Evolutionary conservation across 2,329 filamentous ascomycete genomes (phyloP), one percentile per base, ranked within the genome.

Genomic region (Knoxdaviesia proteae): DNA sequence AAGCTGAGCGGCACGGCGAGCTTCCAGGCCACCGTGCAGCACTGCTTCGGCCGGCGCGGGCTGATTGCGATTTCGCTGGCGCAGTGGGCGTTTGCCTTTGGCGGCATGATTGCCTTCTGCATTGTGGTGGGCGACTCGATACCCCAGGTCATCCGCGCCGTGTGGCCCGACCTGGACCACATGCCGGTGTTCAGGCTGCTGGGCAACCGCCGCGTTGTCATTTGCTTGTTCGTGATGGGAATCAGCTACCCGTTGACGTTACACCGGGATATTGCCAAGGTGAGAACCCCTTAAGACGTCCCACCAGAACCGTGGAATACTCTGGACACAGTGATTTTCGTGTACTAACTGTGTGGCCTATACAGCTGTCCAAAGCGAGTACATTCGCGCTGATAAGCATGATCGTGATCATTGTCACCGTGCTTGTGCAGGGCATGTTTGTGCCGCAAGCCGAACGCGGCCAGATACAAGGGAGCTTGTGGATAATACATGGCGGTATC

Each of bases 41-140:
- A 88, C 60, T 98, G 90, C 63, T 98, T 94, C 61, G 90, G 90
- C 5, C 78, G 75, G 53, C 69, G 79, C 11, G 90, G 90, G 0
- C 67, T 98, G 44, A 74, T 98, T 49, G 88, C 90, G 46, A 94
- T 98, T 50, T 70, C 65, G 47, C 49, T 96, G 47, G 90, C 90
- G 41, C 90, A 98, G 64, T 98, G 88, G 88, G 80, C 84, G 32
- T 98, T 98, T 68, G 90, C 90, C 3, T 98, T 96, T 64, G 90
- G 90, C 44, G 90, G 90, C 49, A 98, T 98, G 90, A 76, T 98
- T 44, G 90, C 90, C 9, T 98, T 96, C 59, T 90, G 87, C 50
- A 86, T 98, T 53, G 94, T 98, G 53, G 82, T 98, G 7, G 90
- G 90, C 46, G 90, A 98, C 58, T 87, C 84, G 1, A 94, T 98